Evolutionary conservation across 345 rosid species (phyloP), one percentile per base, ranked within the genome.

Genomic region (Dipteronia dyeriana): DNA sequence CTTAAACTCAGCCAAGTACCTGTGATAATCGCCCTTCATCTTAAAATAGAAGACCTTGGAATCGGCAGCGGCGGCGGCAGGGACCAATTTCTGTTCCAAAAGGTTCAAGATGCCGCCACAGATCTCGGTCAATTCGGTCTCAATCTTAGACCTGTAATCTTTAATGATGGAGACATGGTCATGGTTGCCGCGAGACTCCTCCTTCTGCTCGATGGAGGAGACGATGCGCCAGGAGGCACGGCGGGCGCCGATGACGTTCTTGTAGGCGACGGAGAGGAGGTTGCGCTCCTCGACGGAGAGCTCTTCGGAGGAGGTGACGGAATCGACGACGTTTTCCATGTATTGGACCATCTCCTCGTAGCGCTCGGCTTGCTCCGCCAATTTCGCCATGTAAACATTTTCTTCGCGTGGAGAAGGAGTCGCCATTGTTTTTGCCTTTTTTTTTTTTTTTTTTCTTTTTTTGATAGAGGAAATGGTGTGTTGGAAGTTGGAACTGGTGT

Each of bases 161-260:
- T 76, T 72, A 68, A 82, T 82, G 9, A 71, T 41, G 20, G 79
- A 49, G 31, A 82, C 85, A 43, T 82, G 85, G 25, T 82, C 85
- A 53, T 70, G 65, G 77, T 82, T 82, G 25, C 82, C 85, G 59
- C 85, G 85, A 34, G 82, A 71, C 80, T 82, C 85, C 81, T 82
- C 85, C 79, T 82, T 82, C 75, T 79, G 85, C 75, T 82, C 85
- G 71, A 82, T 79, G 41, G 82, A 79, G 65, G 85, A 82, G 25
- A 82, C 75, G 43, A 82, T 82, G 65, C 85, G 79, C 85, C 85
- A 82, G 17, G 85, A 75, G 41, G 85, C 85, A 7, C 82, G 79
- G 66, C 81, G 85, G 12, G 85, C 81, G 34, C 85, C 85, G 76
- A 82, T 82, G 14, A 82, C 85, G 79, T 82, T 82, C 85, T 78